Evolutionary conservation across 2,329 filamentous ascomycete genomes (phyloP).

Genomic region (Arachnomyces sp.): DNA sequence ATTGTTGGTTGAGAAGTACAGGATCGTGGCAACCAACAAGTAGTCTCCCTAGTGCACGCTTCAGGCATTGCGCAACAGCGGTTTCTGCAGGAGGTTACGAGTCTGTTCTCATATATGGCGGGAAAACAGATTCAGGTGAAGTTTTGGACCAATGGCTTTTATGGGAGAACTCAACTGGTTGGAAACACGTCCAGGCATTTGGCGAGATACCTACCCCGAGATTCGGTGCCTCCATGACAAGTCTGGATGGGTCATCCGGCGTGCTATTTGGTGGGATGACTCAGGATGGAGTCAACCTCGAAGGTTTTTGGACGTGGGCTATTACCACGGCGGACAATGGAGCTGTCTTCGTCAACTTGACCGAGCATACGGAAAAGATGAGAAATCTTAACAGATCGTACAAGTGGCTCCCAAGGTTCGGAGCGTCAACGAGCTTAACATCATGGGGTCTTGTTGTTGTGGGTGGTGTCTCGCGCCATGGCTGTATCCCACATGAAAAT

Average conservation of each 20-base stretch:
- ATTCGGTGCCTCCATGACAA: constrained; percentile 49
- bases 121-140: constrained; percentile 45
- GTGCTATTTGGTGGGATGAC: constrained; percentile 66
- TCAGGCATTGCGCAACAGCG: constrained; percentile 61
- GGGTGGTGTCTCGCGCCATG: constrained; percentile 42
- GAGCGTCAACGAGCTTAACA: constrained; percentile 44
- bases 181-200: constrained; percentile 36
- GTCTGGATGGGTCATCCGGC: constrained; percentile 44
- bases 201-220: constrained; percentile 39
- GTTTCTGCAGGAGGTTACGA: constrained; percentile 28
- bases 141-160: constrained; percentile 49
- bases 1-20: constrained; percentile 67
- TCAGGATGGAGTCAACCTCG: constrained; percentile 54
- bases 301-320: constrained; percentile 60
- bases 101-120: constrained; percentile 53
- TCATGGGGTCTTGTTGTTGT: constrained; percentile 42
- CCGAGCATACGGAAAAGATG: constrained; percentile 20
- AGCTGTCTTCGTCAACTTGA: constrained; percentile 18
- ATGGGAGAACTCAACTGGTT: constrained; percentile 46
- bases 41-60: constrained; percentile 63
- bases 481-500: constrained; percentile 34
- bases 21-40: constrained; percentile 57
- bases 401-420: constrained; percentile 38
- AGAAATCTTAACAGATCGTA: constrained; percentile 18
- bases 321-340: constrained; percentile 37